These are phyloP conservation scores for Penicillium samsonianum DNA, from an alignment of 495 filamentous ascomycete genomes.

Conservation along the genomic window DNA sequence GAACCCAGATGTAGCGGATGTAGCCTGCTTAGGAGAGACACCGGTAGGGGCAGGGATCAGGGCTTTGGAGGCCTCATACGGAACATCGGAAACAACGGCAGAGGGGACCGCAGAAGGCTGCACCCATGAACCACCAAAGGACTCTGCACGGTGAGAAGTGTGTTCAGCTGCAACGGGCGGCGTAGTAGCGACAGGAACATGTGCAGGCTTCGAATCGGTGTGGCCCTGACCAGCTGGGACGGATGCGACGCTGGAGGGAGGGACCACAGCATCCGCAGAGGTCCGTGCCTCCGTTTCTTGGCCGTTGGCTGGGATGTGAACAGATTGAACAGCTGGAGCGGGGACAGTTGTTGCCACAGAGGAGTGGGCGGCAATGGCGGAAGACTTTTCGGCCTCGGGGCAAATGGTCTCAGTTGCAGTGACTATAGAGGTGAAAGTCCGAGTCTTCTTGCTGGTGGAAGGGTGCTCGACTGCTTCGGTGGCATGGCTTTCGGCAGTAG, in stretches of 20 bases:
- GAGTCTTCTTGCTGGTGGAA: constrained; percentile 3
- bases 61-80: constrained; percentile 17
- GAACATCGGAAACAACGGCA: neutral
- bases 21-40: neutral
- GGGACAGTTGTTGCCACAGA: neutral
- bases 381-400: constrained; percentile 4
- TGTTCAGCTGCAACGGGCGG: constrained; percentile 6
- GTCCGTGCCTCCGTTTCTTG: neutral
- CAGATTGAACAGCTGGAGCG: neutral
- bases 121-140: constrained; percentile 2
- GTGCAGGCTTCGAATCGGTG: neutral
- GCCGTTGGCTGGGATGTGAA: neutral
- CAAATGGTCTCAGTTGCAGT: constrained; percentile 8
- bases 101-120: neutral
- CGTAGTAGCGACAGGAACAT: constrained; percentile 4
- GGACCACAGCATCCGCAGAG: neutral
- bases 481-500: neutral
- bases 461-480: neutral
- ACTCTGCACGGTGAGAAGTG: constrained; percentile 1
- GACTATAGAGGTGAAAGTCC: constrained; percentile 7
- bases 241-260: neutral
- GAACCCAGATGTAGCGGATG: constrained; percentile 5
- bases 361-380: constrained; percentile 2
- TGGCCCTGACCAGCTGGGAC: neutral
- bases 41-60: constrained; percentile 19